Evolutionary conservation across 805 yeast species (phyloP).

Genomic region (Nakazawaea molendinolei): DNA sequence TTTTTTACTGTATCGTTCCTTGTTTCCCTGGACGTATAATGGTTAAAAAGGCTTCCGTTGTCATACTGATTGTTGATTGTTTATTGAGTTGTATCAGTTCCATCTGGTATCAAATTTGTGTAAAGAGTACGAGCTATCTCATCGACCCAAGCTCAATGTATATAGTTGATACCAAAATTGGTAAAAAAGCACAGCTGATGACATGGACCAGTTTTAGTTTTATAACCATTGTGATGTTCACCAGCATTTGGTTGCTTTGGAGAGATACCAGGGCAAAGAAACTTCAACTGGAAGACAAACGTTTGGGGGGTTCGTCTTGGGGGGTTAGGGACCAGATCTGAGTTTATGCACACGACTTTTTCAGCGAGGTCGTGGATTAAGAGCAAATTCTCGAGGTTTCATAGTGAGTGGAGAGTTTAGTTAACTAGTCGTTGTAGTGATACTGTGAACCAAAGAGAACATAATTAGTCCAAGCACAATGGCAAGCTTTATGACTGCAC

Average conservation of each 20-base stretch:
- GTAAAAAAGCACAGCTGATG: constrained; percentile 49
- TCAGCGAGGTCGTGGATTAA: too few species aligned
- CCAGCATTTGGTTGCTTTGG: constrained; percentile 19
- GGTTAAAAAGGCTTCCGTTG: constrained; percentile 22
- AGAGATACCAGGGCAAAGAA: constrained; percentile 1
- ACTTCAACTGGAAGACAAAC: not conserved
- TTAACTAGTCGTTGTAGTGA: too few species aligned
- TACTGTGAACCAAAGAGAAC: too few species aligned
- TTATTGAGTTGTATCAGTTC: constrained; percentile 61
- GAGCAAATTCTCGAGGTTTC: too few species aligned
- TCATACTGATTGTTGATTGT: constrained; percentile 28
- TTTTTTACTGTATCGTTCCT: constrained; percentile 42
- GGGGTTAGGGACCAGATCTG: too few species aligned
- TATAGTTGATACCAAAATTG: constrained; percentile 35
- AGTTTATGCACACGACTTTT: too few species aligned
- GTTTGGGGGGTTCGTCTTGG: not conserved
- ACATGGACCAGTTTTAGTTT: constrained; percentile 57
- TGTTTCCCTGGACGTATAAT: constrained; percentile 35
- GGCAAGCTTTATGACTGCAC: constrained; percentile 48
- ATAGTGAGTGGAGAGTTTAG: too few species aligned
- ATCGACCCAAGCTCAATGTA: constrained; percentile 45
- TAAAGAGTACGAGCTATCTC: constrained; percentile 34
- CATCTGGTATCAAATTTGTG: constrained; percentile 57
- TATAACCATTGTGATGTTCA: constrained; percentile 31
- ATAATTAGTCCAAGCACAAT: too few species aligned